Evolutionary conservation across 1,284 basidiomycete genomes (phyloP), one percentile per base, ranked within the genome.

Genomic region (Gymnopus androsaceus): DNA sequence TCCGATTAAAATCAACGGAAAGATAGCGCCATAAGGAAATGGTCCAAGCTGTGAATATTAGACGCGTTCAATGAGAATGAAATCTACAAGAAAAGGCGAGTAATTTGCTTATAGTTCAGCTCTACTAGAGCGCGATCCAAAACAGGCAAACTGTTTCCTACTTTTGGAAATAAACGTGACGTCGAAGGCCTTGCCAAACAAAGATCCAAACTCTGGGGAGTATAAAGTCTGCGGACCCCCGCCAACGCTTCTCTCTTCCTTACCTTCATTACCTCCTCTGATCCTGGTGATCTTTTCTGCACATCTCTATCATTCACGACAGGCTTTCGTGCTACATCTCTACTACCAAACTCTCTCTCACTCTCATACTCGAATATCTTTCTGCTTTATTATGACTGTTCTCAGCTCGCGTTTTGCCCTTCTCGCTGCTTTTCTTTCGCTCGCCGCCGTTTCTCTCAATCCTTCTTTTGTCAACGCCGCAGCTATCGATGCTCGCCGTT

Each of bases 371-470:
- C 41, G 41, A 6, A 14, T 52, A 57, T 60, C 42, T 31, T 47
- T 49, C 46, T 56, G 63, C 36, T 51, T 54, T 17, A 71, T 59
- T 63, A 84, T 84, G 81, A 74, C 81, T 64, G 70, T 71, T 50
- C 56, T 80, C 55, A 73, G 82, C 58, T 73, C 75, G 54, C 66
- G 73, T 28, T 68, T 80, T 51, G 71, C 76, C 60, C 67, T 70
- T 50, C 66, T 81, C 37, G 74, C 79, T 28, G 70, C 75, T 25
- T 78, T 33, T 70, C 75, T 31, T 62, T 69, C 30, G 57, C 62
- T 51, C 38, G 69, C 48, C 52, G 33, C 27, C 30, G 31, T 53
- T 14, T 45, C 31, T 28, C 17, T 45, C 14, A 45, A 45, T 25
- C 41, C 70, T 7, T 68, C 74, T 28, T 15, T 64, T 8, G 67